Evolutionary conservation across 352 stramenopile species (phyloP).

Genomic region (Globisporangium uncinulatum): DNA sequence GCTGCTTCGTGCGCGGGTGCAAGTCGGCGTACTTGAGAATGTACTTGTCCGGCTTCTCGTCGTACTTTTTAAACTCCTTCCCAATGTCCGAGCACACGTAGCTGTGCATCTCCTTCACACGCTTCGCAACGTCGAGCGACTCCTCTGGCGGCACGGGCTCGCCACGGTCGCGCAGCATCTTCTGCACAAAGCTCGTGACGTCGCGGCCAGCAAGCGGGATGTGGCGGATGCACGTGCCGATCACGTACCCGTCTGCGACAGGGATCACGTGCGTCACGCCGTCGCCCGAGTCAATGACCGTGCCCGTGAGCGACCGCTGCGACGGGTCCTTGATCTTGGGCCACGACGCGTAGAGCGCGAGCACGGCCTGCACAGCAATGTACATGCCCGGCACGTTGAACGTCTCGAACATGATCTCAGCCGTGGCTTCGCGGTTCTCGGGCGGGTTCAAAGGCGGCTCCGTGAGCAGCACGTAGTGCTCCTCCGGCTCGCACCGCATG

Average conservation of each 20-base stretch:
- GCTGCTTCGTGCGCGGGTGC: slow-evolving; percentile 73
- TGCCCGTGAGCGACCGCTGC: slow-evolving; percentile 90
- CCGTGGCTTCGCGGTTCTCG: slow-evolving; percentile 94
- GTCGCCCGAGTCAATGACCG: slow-evolving; percentile 93
- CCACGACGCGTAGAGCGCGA: slow-evolving; percentile 93
- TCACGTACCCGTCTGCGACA: slow-evolving; percentile 94
- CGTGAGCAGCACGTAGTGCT: slow-evolving; percentile 91
- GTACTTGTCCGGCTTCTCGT: slow-evolving; percentile 89
- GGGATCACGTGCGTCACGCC: slow-evolving; percentile 94
- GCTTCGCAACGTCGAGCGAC: slow-evolving; percentile 87
- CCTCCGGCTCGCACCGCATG: slow-evolving; percentile 91
- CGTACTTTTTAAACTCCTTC: slow-evolving; percentile 96
- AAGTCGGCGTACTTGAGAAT: slow-evolving; percentile 86
- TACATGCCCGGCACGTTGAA: slow-evolving; percentile 95
- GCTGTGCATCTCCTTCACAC: slow-evolving; percentile 93
- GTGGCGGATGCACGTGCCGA: slow-evolving; percentile 93
- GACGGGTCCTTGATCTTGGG: slow-evolving; percentile 84
- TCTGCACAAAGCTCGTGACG: slow-evolving; percentile 95
- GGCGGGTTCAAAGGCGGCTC: slow-evolving; percentile 92
- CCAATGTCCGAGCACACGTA: slow-evolving; percentile 94
- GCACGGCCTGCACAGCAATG: slow-evolving; percentile 93
- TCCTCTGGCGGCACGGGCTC: slow-evolving; percentile 90
- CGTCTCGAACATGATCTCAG: slow-evolving; percentile 97
- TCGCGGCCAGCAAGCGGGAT: slow-evolving; percentile 92
- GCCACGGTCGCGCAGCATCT: slow-evolving; percentile 89